Evolutionary conservation across 129 eudicot genomes (phyloP), one percentile per base, ranked within the genome.

Genomic region (Flaveria ramosissima): DNA sequence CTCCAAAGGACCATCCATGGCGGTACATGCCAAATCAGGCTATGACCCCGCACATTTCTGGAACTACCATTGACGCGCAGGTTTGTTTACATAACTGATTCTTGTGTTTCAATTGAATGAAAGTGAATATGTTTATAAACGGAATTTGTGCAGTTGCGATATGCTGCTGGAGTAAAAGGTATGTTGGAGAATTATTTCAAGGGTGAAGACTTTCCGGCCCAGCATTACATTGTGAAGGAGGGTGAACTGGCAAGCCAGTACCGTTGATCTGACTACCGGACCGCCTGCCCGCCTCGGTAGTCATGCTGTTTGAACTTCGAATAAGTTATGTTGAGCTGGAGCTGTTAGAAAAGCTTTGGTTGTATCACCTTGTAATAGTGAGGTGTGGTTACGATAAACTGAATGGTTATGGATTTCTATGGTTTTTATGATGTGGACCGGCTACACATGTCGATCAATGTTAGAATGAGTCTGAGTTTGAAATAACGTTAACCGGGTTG

Each of bases 1-100:
- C 99, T 76, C 99, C 97, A 11, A 95, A 95, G 87, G 99, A 95
- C 65, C 99, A 95, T 55, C 99, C 99, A 46, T 95, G 99, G 99
- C 70, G 99, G 4, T 89, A 91, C 80, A 95, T 95, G 99, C 99
- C 99, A 60, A 91, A 95, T 84, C 99, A 95, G 55, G 99, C 99
- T 4, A 95, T 95, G 99, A 95, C 99, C 32, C 99, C 99, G 70
- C 99, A 95, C 76, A 86, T 95, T 13, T 95, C 99, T 68, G 99
- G 99, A 73, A 95, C 99, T 42, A 95, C 99, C 59, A 95, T 95
- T 70, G 99, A 95, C 60, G 99, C 91, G 0, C 99, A 95, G 97
- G 99, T 85, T 70, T 43, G 60, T 62, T 46, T 1, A 26, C 19
- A 1, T 50, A 3, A 50, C 41, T 23, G 19, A 1, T 51, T 55